Conservation (phyloP, 805 yeast genomes). For the Candida nanaspora region DNA sequence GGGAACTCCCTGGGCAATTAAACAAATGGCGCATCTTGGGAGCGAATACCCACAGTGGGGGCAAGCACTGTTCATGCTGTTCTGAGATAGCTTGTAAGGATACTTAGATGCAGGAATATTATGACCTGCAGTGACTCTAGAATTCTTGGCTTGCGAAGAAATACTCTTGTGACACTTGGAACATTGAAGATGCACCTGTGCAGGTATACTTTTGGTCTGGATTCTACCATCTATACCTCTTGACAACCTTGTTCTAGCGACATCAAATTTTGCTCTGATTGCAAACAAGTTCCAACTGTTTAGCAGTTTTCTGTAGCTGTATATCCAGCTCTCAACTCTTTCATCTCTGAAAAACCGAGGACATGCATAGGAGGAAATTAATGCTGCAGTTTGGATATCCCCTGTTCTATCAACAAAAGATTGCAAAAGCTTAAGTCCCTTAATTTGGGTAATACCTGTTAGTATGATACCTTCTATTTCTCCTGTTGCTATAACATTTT, state of each 20-base stretch:
- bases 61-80: conserved; percentile 32
- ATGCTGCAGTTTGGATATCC: conserved; percentile 88
- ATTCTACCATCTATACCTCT: conserved; percentile 39
- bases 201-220: conserved; percentile 46
- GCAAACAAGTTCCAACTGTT: conserved; percentile 78
- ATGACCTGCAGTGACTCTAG: background rate
- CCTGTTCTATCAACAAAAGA: conserved; percentile 81
- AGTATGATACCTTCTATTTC: conserved; percentile 86
- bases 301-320: conserved; percentile 56
- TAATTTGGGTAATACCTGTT: conserved; percentile 79
- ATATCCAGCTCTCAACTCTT: conserved; percentile 74
- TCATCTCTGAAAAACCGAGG: conserved; percentile 75
- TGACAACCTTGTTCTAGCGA: conserved; percentile 61
- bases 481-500: conserved; percentile 66
- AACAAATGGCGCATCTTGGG: conserved; percentile 87
- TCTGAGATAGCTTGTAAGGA: conserved; percentile 1
- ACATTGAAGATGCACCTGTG: conserved; percentile 80
- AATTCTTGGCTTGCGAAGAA: conserved; percentile 24
- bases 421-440: conserved; percentile 75
- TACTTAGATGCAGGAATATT: conserved; percentile 2
- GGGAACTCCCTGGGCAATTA: conserved; percentile 69
- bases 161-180: conserved; percentile 73
- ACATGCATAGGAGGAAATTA: conserved; percentile 71
- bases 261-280: conserved; percentile 81
- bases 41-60: conserved; percentile 83